phyloP scores from a whole-genome alignment of 495 filamentous ascomycete species.

The Neurospora sp. region DNA sequence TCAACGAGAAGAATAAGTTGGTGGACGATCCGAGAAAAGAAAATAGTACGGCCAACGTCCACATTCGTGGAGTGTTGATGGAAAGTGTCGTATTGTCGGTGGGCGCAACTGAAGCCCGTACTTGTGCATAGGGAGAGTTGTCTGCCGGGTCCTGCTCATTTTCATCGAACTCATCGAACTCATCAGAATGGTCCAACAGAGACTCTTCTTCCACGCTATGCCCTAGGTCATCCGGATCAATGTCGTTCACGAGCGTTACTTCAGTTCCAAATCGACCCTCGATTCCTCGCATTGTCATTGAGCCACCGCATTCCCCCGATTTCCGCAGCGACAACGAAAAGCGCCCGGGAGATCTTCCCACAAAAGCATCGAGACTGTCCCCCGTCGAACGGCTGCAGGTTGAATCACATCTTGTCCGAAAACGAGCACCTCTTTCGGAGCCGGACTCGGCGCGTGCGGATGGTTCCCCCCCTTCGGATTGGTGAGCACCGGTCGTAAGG shows the following conservation, averaged over 20 bases:
- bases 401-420: background rate
- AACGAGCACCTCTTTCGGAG: background rate
- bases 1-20: slow-evolving; percentile 73
- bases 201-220: slow-evolving; percentile 16
- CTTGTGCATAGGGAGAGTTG: slow-evolving; percentile 61
- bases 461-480: background rate
- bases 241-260: slow-evolving; percentile 24
- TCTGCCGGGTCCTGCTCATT: slow-evolving; percentile 44
- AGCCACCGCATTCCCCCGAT: slow-evolving; percentile 32
- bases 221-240: slow-evolving; percentile 18
- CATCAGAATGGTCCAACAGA: slow-evolving; percentile 10
- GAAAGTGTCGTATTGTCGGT: slow-evolving; percentile 63
- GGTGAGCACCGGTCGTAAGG: background rate
- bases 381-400: background rate
- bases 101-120: slow-evolving; percentile 65
- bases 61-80: slow-evolving; percentile 84
- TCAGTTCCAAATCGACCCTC: slow-evolving; percentile 39
- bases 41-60: slow-evolving; percentile 66
- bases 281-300: slow-evolving; percentile 29
- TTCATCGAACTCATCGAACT: slow-evolving; percentile 20
- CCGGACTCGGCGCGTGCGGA: background rate
- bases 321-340: slow-evolving; percentile 10
- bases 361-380: background rate
- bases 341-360: background rate
- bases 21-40: slow-evolving; percentile 70